Percentiles rank a stretch among this genome's conserved stretches.
These are phyloP conservation scores for Leccinum subrobustum DNA, from an alignment of 1,284 basidiomycete species.

Conservation along the genomic window DNA sequence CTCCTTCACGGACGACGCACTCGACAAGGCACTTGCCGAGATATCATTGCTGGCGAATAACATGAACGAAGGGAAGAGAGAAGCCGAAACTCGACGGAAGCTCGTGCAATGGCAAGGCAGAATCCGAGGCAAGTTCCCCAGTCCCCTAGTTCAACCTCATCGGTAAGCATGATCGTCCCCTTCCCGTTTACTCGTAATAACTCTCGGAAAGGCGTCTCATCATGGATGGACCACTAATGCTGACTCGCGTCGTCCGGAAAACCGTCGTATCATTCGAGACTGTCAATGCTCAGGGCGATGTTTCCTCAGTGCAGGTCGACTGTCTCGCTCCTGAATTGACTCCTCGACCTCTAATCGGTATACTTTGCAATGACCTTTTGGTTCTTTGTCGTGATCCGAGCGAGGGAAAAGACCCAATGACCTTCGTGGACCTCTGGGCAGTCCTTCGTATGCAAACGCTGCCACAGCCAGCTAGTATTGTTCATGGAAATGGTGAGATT, in stretches of 20 bases:
- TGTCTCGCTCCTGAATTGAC: conserved; percentile 82
- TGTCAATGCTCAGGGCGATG: conserved; percentile 71
- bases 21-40: conserved; percentile 82
- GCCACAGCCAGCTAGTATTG: conserved; percentile 86
- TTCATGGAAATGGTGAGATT: conserved; percentile 75
- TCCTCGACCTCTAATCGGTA: conserved; percentile 70
- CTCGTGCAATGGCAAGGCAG: conserved; percentile 91
- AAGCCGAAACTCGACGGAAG: conserved; percentile 85
- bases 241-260: conserved; percentile 90
- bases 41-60: conserved; percentile 86
- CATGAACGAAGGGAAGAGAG: conserved; percentile 97
- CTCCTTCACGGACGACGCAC: conserved; percentile 74
- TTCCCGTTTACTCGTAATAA: conserved; percentile 10
- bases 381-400: conserved; percentile 85
- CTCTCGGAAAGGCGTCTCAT: conserved; percentile 66
- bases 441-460: conserved; percentile 90
- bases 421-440: conserved; percentile 85
- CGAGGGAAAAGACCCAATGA: conserved; percentile 69
- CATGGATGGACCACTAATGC: conserved; percentile 80
- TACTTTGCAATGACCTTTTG: conserved; percentile 90
- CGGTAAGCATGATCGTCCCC: conserved; percentile 48
- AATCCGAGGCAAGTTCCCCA: conserved; percentile 89
- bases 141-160: conserved; percentile 97
- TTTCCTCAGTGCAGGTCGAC: conserved; percentile 83
- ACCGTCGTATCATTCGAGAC: conserved; percentile 83